Conservation (phyloP, 2,329 filamentous ascomycete species). For the Pyrenochaeta sp. region DNA sequence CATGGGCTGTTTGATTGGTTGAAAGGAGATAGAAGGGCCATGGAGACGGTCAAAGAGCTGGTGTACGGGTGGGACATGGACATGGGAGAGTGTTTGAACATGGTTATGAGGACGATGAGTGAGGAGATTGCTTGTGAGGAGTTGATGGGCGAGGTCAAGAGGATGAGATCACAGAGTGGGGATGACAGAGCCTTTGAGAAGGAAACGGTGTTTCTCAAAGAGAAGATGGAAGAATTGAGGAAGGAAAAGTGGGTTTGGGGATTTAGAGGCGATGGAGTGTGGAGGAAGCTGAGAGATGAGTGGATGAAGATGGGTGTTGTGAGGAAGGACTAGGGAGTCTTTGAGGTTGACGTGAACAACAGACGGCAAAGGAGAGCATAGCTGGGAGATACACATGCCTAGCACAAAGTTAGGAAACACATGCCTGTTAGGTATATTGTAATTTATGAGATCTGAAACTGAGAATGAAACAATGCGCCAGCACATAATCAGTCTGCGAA, state of each 20-base stretch:
- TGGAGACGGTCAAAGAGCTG: constrained; percentile 11
- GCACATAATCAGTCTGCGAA: background rate
- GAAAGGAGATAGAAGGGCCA: constrained; percentile 7
- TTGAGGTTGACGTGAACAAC: background rate
- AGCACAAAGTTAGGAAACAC: background rate
- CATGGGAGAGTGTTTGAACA: constrained; percentile 16
- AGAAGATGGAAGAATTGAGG: constrained; percentile 8
- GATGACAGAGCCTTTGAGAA: background rate
- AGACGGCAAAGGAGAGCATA: background rate
- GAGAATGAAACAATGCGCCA: background rate
- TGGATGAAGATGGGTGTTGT: constrained; percentile 26
- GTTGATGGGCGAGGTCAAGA: constrained; percentile 10
- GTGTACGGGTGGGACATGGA: constrained; percentile 18
- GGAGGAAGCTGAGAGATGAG: constrained; percentile 16
- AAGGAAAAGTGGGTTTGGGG: constrained; percentile 30
- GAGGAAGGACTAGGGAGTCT: constrained; percentile 1
- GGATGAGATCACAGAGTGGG: background rate
- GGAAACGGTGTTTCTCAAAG: constrained; percentile 8
- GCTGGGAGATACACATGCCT: too few relatives aligned
- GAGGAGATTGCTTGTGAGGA: constrained; percentile 28
- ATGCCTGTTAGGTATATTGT: background rate
- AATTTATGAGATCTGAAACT: background rate
- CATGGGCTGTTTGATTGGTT: constrained; percentile 10
- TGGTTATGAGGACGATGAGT: constrained; percentile 23
- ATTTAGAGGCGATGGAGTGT: constrained; percentile 17